Evolutionary conservation across 345 rosid genomes (phyloP).

Genomic region (Geranium brycei): DNA sequence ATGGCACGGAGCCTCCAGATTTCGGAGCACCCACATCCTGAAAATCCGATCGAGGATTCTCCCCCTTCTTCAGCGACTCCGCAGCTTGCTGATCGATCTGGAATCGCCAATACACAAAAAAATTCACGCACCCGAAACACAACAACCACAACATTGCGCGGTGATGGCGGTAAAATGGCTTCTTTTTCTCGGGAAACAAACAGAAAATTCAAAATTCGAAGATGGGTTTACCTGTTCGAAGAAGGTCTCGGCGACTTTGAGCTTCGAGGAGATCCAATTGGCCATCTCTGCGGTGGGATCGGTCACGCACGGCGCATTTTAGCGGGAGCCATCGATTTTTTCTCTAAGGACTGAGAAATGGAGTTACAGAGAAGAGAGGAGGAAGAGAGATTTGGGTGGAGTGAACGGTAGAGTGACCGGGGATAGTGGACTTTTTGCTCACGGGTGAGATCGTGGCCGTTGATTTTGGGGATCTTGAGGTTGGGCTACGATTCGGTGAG

Average conservation of each 20-base stretch:
- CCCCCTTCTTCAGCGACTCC: constrained; percentile 71
- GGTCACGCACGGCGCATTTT: not conserved
- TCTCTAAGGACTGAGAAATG: not conserved
- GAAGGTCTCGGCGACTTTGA: constrained; percentile 80
- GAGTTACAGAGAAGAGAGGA: not conserved
- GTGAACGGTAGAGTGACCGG: not conserved
- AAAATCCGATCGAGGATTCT: constrained; percentile 44
- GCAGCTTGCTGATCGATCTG: constrained; percentile 97
- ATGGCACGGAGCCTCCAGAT: constrained; percentile 41
- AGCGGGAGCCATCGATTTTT: not conserved
- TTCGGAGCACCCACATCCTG: constrained; percentile 30
- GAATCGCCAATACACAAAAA: constrained; percentile 1
- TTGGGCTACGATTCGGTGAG: too few relatives aligned
- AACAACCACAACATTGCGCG: not conserved
- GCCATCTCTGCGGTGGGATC: constrained; percentile 33
- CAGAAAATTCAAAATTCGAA: not conserved
- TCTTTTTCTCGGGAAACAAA: constrained; percentile 5
- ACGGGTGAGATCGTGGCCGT: not conserved
- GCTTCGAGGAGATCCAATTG: constrained; percentile 87
- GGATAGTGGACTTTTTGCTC: not conserved
- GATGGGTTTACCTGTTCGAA: constrained; percentile 49
- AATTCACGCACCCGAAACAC: not conserved
- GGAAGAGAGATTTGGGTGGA: not conserved
- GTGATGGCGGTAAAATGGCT: not conserved
- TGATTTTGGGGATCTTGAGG: not conserved